Base-by-base conservation (phyloP, 1,139 yeast species). In the Zygoascus sp. region DNA sequence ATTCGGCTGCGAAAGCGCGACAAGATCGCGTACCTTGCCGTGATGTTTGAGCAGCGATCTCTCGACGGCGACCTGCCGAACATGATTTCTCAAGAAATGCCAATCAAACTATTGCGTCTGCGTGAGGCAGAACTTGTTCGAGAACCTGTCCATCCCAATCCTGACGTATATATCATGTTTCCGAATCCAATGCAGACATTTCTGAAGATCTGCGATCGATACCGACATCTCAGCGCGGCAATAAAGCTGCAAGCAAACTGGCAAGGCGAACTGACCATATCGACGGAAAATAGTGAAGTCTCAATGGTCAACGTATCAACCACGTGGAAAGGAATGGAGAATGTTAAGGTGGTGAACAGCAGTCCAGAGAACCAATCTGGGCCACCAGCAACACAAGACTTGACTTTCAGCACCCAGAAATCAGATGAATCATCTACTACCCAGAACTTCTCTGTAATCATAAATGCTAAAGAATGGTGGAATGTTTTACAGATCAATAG, bases 381-480 rank as follows among this genome's bases (percentile, higher is more conserved):
- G 17, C 36, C 32, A 15, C 17, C 41, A 15, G 34, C 34, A 5
- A 36, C 35, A 17, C 39, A 36, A 11, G 20, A 23, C n/a, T 17
- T 22, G 11, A 28, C 27, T 23, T 11, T 20, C 25, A 15, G 49
- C 19, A 47, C 50, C 17, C 46, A 46, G 13, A 49, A 23, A 25
- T 32, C 39, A 10, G 49, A 40, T 11, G 44, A 19, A 20, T 10
- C 20, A 11, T 5, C 17, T 30, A 25, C 32, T 22, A 25, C 44
- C 15, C 50, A 44, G 20, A 42, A 38, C 13, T 46, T 22, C 53
- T 49, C 51, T 23, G 60, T 57, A 7, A 50, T 54, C 13, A 56
- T 67, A 6, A 58, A 53, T 22, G 56, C 67, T 0, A 59, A 58
- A 34, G 72, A 69, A 48, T 64, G 69, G 63, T 53, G 52, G 41